These are phyloP conservation scores for Coemansia sp. DNA, from an alignment of 192 early-diverging fungal genomes.

Conservation along the genomic window DNA sequence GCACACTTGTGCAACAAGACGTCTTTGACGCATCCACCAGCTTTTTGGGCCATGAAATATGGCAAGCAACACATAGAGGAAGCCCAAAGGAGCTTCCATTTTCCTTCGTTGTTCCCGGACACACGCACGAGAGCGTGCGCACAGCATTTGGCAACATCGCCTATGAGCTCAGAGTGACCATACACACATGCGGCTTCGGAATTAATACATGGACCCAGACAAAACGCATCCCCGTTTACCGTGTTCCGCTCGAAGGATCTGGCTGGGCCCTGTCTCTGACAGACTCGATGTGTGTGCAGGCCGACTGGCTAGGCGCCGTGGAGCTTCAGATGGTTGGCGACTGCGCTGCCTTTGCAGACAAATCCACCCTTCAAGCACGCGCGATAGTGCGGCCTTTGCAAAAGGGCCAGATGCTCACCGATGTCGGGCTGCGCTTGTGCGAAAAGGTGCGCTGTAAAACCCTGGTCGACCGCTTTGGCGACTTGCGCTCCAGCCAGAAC, in stretches of 20 bases:
- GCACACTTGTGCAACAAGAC: conserved; percentile 10
- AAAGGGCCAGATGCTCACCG: conserved; percentile 31
- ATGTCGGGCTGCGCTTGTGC: conserved; percentile 30
- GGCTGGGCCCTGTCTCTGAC: conserved; percentile 12
- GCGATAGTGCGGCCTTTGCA: conserved; percentile 37
- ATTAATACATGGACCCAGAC: conserved; percentile 45
- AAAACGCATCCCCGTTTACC: conserved; percentile 29
- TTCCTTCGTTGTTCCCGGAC: conserved; percentile 31
- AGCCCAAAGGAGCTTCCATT: conserved; percentile 36
- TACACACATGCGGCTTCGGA: conserved; percentile 40
- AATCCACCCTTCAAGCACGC: conserved; percentile 22
- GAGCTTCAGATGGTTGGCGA: conserved; percentile 36
- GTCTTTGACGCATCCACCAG: conserved; percentile 25
- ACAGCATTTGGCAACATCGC: conserved; percentile 32
- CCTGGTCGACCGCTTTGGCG: conserved; percentile 25
- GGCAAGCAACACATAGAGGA: conserved; percentile 10
- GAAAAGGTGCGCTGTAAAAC: conserved; percentile 28
- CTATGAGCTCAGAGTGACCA: conserved; percentile 38
- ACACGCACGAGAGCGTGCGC: conserved; percentile 31
- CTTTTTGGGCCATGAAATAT: conserved; percentile 12
- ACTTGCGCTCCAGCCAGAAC: conserved; percentile 11
- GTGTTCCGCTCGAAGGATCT: conserved; percentile 29
- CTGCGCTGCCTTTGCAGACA: conserved; percentile 23
- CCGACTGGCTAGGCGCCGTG: conserved; percentile 46
- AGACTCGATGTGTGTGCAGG: conserved; percentile 29